Evolutionary conservation across 345 rosid genomes (phyloP).

Genomic region (Balakata baccata): DNA sequence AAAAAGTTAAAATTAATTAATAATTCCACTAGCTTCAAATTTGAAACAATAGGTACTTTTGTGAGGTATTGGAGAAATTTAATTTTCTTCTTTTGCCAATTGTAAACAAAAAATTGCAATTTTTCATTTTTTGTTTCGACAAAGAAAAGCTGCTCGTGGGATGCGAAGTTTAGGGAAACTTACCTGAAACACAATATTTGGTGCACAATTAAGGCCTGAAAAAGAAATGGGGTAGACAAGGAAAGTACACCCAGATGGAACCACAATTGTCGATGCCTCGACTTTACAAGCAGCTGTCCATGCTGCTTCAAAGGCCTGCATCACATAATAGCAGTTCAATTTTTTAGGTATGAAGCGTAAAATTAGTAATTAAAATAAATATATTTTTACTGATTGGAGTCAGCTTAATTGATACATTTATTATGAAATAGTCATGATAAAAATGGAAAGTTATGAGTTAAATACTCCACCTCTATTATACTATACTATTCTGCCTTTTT

Average conservation of each 20-base stretch:
- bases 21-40: not conserved
- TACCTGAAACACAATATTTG: conserved; percentile 69
- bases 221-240: conserved; percentile 70
- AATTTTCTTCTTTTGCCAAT: no score
- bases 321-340: not conserved
- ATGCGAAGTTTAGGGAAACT: not conserved
- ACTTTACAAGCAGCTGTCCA: conserved; percentile 75
- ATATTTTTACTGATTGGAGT: not conserved
- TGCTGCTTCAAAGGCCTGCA: conserved; percentile 71
- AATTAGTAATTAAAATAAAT: not conserved
- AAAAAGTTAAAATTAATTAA: no score
- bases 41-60: no score
- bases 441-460: no score
- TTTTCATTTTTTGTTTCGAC: no score
- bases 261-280: conserved; percentile 50
- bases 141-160: not conserved
- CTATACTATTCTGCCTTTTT: not conserved
- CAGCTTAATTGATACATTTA: no score
- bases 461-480: no score
- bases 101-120: no score
- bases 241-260: conserved; percentile 71
- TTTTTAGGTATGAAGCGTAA: no score
- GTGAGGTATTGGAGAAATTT: no score
- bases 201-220: conserved; percentile 56
- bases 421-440: no score